Conservation (phyloP, 495 filamentous ascomycete genomes). For the Annulohypoxylon stygium region DNA sequence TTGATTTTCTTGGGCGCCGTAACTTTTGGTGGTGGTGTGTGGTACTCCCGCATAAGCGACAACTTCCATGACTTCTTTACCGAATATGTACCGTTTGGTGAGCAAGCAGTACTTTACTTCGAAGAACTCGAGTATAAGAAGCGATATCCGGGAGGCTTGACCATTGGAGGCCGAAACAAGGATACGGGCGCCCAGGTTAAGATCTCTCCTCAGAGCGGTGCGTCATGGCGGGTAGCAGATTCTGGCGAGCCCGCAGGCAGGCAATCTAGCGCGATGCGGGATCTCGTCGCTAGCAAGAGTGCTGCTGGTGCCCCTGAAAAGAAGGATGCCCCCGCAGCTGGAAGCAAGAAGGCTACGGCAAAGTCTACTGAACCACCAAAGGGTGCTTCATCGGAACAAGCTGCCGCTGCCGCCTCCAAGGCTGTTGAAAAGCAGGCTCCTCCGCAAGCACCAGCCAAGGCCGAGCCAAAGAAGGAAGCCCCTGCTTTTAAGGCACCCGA, state of each 20-base stretch:
- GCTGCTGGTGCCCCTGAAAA: conserved; percentile 52
- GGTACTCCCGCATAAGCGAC: conserved; percentile 91
- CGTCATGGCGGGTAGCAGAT: conserved; percentile 83
- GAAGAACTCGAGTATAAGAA: conserved; percentile 95
- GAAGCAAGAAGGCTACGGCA: conserved; percentile 28
- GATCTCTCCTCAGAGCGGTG: conserved; percentile 86
- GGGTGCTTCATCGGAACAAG: conserved; percentile 40
- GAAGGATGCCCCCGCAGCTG: conserved; percentile 51
- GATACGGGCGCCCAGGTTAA: conserved; percentile 80
- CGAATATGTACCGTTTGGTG: conserved; percentile 94
- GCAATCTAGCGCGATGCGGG: conserved; percentile 60
- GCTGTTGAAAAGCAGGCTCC: conserved; percentile 31
- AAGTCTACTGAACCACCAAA: conserved; percentile 46
- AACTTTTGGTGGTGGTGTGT: conserved; percentile 88
- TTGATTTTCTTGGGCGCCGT: conserved; percentile 78
- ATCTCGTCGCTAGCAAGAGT: conserved; percentile 51
- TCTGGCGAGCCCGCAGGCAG: conserved; percentile 54
- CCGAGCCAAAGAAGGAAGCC: conserved; percentile 29
- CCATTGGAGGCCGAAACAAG: conserved; percentile 60
- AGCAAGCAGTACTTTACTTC: conserved; percentile 95
- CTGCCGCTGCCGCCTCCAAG: conserved; percentile 23
- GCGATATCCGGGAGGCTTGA: conserved; percentile 82
- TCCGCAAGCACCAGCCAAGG: conserved; percentile 18
- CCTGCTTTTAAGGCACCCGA: conserved; percentile 63
- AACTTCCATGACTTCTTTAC: conserved; percentile 99